phyloP scores from a whole-genome alignment of 371 early-diverging fungal genomes.

The Mucor circinelloides region DNA sequence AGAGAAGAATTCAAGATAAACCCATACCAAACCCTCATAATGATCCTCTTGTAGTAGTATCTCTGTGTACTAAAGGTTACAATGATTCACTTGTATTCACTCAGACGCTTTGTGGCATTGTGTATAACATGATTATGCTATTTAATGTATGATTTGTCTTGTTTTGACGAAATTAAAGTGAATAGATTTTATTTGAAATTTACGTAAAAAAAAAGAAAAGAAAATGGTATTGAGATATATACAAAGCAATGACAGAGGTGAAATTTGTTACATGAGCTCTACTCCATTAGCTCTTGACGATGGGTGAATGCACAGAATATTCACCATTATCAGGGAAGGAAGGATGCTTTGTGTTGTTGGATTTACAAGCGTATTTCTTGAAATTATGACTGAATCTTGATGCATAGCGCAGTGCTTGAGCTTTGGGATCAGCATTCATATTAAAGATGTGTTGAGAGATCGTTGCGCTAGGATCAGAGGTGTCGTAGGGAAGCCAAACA shows the following conservation, averaged over 20 bases:
- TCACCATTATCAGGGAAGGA: neutral
- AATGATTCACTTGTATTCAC: too few relatives aligned
- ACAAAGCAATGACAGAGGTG: neutral
- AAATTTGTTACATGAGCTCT: neutral
- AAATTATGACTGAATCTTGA: conserved; percentile 2
- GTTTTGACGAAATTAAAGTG: neutral
- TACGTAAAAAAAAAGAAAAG: neutral
- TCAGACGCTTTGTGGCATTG: too few relatives aligned
- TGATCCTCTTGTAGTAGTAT: too few relatives aligned
- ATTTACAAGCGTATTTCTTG: neutral
- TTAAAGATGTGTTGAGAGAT: neutral
- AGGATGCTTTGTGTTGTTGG: neutral
- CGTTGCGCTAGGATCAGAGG: neutral
- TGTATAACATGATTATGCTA: too few relatives aligned
- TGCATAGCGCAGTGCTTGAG: neutral
- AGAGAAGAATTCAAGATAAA: too few relatives aligned
- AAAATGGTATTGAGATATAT: neutral
- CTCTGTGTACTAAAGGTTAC: too few relatives aligned
- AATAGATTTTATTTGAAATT: neutral
- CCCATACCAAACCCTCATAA: too few relatives aligned
- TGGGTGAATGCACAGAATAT: neutral
- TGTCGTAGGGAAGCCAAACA: neutral
- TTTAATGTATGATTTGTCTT: too few relatives aligned
- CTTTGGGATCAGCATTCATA: neutral
- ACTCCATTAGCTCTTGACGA: neutral